Evolutionary conservation across 208 protist species (phyloP).

Genomic region (Zelonia costaricensis): DNA sequence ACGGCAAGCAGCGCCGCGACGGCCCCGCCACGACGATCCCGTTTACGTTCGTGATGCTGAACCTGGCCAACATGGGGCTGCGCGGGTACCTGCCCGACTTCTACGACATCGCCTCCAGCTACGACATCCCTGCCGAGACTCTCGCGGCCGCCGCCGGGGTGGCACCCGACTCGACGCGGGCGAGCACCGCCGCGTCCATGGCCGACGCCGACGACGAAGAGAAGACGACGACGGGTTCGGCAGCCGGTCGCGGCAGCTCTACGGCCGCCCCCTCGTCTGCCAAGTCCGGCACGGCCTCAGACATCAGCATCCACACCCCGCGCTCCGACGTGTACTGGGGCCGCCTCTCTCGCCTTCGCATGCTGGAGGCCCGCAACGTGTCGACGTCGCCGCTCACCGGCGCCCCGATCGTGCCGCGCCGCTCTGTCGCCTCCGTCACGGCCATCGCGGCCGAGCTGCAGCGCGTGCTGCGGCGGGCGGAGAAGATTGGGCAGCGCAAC

Average conservation of each 20-base stretch:
- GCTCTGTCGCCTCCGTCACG: not conserved
- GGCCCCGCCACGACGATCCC: constrained; percentile 11
- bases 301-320: constrained; percentile 1
- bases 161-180: not conserved
- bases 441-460: constrained; percentile 14
- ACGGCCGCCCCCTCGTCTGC: not conserved
- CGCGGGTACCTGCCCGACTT: constrained; percentile 25
- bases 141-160: not conserved
- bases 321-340: constrained; percentile 33
- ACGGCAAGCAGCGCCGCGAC: constrained; percentile 17
- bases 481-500: constrained; percentile 25
- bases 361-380: constrained; percentile 17
- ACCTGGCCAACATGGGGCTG: constrained; percentile 22
- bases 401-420: not conserved
- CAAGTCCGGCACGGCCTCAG: not conserved
- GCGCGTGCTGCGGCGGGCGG: constrained; percentile 27
- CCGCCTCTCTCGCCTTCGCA: constrained; percentile 18
- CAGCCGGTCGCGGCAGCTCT: not conserved
- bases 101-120: constrained; percentile 16
- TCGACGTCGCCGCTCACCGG: not conserved
- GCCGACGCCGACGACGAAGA: not conserved
- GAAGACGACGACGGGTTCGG: not conserved
- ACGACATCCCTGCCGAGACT: constrained; percentile 2
- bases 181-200: too few relatives aligned
- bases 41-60: constrained; percentile 18